Base-by-base conservation (phyloP, 768 basidiomycete genomes). In the Tricholoma sp. region DNA sequence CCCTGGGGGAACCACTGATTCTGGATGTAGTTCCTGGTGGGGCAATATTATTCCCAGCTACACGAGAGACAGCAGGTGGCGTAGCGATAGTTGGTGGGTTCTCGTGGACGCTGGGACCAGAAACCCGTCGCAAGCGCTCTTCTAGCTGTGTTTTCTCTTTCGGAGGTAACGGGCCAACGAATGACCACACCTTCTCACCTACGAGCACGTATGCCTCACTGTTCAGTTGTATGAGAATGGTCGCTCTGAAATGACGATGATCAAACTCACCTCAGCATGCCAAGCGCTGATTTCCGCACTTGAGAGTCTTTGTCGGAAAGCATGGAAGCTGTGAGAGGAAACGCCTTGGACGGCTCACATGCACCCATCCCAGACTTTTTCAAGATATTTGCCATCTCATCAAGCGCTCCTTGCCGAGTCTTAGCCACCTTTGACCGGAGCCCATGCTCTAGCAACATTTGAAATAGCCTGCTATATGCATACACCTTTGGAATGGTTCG, bases 101-200 rank as follows among this genome's bases (percentile, higher is more conserved):
- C 14, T 77, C 76, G 61, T 73, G 72, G 29, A 74, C 74, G 62
- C 81, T 82, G 31, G 88, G 83, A 5, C 86, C 87, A 29, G 85
- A 76, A n/a, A 92, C 83, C 32, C 91, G 87, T 47, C 90, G 86
- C 27, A 97, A 73, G 7, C 92, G 83, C 66, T 95, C 94, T 70
- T 96, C 94, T 29, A 97, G 80, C 65, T 94, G 91, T 8, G 92
- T 93, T 66, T 90, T 94, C 66, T 95, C 94, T 69, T 96, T 96
- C 4, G 89, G 76, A 46, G 87, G 81, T 27, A 97, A 74, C 8
- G 78, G 63, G 1, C 91, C 91, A 45, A 94, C 89, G 9, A 88
- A 71, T 10, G 80, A 74, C 91, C 90, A 95, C 11, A 94, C 83
- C 63, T 85, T 88, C 64, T 96, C 94, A 18, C 94, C 94, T 18